These are phyloP conservation scores for Talaromyces sp. DNA, from an alignment of 2,329 filamentous ascomycete genomes.

Conservation along the genomic window DNA sequence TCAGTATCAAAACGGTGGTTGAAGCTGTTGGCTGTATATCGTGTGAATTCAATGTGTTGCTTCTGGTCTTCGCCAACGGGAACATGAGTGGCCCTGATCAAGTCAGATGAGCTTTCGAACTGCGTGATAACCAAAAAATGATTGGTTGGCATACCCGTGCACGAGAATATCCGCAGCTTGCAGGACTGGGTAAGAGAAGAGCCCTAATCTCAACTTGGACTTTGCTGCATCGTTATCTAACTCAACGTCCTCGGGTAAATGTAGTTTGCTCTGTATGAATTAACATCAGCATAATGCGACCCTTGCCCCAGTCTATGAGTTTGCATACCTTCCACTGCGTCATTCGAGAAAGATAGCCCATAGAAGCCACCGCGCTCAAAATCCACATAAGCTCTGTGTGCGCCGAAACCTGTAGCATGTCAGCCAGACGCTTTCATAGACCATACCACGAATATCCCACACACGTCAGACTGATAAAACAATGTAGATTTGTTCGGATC, in stretches of 20 bases:
- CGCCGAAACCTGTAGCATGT: constrained; percentile 57
- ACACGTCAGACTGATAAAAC: constrained; percentile 76
- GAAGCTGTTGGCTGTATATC: constrained; percentile 82
- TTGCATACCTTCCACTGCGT: constrained; percentile 88
- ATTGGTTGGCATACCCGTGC: constrained; percentile 57
- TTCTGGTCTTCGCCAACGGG: constrained; percentile 94
- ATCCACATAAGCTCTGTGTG: constrained; percentile 98
- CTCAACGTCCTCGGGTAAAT: constrained; percentile 57
- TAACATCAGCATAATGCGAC: constrained; percentile 4
- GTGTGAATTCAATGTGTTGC: constrained; percentile 90
- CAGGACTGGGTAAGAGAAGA: constrained; percentile 94
- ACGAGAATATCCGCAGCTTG: constrained; percentile 93
- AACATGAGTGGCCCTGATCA: constrained; percentile 75
- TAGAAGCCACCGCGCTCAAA: constrained; percentile 82
- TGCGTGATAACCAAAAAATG: neutral
- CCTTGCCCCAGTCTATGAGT: neutral
- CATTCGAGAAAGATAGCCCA: constrained; percentile 96
- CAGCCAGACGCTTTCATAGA: neutral
- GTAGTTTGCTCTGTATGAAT: constrained; percentile 64
- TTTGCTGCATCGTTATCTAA: constrained; percentile 57
- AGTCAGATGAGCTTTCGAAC: neutral
- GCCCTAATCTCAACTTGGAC: constrained; percentile 71
- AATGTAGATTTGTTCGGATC: constrained; percentile 72
- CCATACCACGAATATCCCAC: constrained; percentile 26
- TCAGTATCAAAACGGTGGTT: constrained; percentile 65